Base-by-base conservation (phyloP, 169 alveolate genomes). In the Plasmodium berghei region DNA sequence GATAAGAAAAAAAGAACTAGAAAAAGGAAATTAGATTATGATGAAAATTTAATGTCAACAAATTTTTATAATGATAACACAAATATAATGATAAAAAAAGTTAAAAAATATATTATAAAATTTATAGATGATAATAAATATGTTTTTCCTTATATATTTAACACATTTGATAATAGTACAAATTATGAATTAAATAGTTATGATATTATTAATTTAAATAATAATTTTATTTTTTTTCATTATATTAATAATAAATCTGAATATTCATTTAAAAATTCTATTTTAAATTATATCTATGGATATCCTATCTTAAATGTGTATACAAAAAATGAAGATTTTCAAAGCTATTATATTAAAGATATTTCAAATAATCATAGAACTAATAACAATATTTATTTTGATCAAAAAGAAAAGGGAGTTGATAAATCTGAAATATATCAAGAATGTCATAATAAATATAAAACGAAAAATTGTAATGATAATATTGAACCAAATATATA, bases 71-170 rank as follows among this genome's bases (percentile, higher is more conserved):
- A 42, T 55, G 72, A 67, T 55, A 56, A 49, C 55, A 52, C 9
- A 24, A 48, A 20, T 9, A 28, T 16, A 1, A 45, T 61, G 1
- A 26, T 55, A n/a, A 83, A 58, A 45, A 71, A 28, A 28, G 20
- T 83, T 1, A 66, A 83, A 66, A 64, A 48, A 66, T 34, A 14
- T 48, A 22, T 59, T 56, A 40, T 83, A 18, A 42, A 48, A 40
- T 83, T 83, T 83, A 54, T 83, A 26, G 90, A 83, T 42, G 90
- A 83, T 28, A 83, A 83, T 54, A 83, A 67, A 34, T 83, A 67
- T 22, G 90, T 83, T 9, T 83, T 83, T 24, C 90, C 90, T 0
- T 83, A 83, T 14, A 83, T 83, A 40, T 83, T 59, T 22, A 83
- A 83, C 62, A 83, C 90, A 1, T 67, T 83, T 12, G 85, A 83